A percentile compares a stretch with the other conserved stretches of the same genome.
Evolutionary conservation across 139 green algal species (phyloP).

Genomic region (Diplosphaera chodatii): DNA sequence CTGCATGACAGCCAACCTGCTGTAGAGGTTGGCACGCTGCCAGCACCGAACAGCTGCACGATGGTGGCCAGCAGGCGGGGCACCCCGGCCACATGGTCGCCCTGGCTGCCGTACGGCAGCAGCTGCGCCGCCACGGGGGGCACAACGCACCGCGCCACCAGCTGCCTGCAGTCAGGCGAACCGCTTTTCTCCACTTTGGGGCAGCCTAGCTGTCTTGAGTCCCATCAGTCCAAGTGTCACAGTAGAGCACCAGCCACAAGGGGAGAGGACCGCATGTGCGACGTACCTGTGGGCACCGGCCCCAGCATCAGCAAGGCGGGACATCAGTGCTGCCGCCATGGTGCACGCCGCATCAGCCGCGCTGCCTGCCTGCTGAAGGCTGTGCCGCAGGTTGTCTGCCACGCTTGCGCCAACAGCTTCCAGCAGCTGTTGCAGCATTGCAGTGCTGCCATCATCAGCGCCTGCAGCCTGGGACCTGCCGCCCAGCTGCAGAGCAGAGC

Average conservation of each 20-base stretch:
- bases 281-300: neutral
- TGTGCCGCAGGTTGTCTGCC: neutral
- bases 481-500: conserved; percentile 1
- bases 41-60: neutral
- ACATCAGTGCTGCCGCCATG: neutral
- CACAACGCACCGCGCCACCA: neutral
- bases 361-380: neutral
- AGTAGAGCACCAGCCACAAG: too few species aligned
- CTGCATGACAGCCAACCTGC: too few species aligned
- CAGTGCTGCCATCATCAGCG: neutral
- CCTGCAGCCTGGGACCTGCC: neutral
- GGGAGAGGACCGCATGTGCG: too few species aligned
- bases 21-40: neutral
- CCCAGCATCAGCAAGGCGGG: neutral
- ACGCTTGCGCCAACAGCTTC: neutral
- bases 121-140: neutral
- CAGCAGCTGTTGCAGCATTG: neutral
- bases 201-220: too few species aligned
- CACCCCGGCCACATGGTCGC: neutral
- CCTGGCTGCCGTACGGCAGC: neutral
- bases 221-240: too few species aligned
- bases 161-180: neutral
- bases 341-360: neutral
- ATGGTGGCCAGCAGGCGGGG: neutral
- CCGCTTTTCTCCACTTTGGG: too few species aligned